Percentiles rank a stretch among this genome's conserved stretches.
Evolutionary conservation across 2,329 filamentous ascomycete genomes (phyloP).

Genomic region (Bipolaris oryzae): DNA sequence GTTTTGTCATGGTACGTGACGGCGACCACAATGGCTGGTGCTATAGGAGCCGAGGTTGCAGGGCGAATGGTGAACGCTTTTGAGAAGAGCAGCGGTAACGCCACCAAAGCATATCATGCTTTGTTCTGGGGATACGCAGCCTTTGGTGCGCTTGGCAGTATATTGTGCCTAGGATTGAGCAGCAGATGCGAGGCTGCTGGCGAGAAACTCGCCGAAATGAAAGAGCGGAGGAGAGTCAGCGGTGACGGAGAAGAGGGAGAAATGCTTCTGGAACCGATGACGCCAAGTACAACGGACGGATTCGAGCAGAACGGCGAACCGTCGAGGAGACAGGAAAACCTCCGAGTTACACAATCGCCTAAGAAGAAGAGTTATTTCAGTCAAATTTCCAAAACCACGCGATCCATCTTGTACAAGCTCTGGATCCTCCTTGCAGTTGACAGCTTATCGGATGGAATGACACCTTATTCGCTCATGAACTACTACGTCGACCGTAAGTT

Average conservation of each 20-base stretch:
- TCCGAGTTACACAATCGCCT: constrained; percentile 10
- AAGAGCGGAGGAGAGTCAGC: constrained; percentile 24
- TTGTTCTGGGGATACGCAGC: constrained; percentile 53
- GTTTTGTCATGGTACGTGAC: constrained; percentile 51
- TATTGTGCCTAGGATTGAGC: constrained; percentile 49
- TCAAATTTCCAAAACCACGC: constrained; percentile 64
- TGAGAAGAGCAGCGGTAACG: constrained; percentile 45
- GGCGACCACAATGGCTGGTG: constrained; percentile 45
- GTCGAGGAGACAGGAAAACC: constrained; percentile 21
- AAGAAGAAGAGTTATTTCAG: constrained; percentile 51
- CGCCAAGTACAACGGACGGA: constrained; percentile 38
- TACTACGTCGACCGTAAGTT: constrained; percentile 48
- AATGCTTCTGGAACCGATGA: constrained; percentile 42
- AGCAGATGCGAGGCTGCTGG: constrained; percentile 49
- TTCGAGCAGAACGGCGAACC: constrained; percentile 36
- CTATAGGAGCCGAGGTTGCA: constrained; percentile 43
- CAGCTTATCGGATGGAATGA: constrained; percentile 68
- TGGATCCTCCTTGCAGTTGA: constrained; percentile 70
- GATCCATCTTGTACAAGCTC: constrained; percentile 65
- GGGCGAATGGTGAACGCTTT: constrained; percentile 52
- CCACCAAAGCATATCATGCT: constrained; percentile 48
- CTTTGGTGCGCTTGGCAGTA: constrained; percentile 49
- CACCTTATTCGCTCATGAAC: constrained; percentile 45
- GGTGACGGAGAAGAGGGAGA: constrained; percentile 41
- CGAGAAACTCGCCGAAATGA: constrained; percentile 35